phyloP scores from a whole-genome alignment of 1,139 yeast genomes.

The Geotrichum australiense region DNA sequence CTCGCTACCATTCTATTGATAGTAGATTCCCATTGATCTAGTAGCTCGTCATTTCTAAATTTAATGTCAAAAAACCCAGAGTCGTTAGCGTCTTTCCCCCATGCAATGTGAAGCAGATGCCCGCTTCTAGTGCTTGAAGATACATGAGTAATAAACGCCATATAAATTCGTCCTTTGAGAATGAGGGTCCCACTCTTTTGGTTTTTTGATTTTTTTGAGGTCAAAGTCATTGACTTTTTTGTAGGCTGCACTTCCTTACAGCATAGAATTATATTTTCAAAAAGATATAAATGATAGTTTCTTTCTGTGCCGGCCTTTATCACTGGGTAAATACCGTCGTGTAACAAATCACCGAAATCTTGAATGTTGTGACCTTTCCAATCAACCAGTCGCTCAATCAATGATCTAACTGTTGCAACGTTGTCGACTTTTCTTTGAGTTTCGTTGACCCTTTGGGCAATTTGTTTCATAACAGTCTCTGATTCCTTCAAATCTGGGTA shows the following conservation, averaged over 20 bases:
- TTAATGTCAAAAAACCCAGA: constrained; percentile 35
- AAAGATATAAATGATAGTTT: constrained; percentile 83
- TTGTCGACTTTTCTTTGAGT: constrained; percentile 92
- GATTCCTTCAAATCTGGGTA: constrained; percentile 68
- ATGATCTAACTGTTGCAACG: constrained; percentile 58
- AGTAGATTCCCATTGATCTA: constrained; percentile 34
- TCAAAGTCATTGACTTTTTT: constrained; percentile 29
- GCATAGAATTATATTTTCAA: constrained; percentile 79
- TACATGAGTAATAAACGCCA: constrained; percentile 35
- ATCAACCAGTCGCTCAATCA: constrained; percentile 68
- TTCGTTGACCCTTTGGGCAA: constrained; percentile 87
- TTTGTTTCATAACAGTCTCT: constrained; percentile 55
- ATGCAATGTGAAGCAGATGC: constrained; percentile 31
- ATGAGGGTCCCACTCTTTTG: constrained; percentile 28
- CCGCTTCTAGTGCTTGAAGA: constrained; percentile 26
- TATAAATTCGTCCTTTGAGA: constrained; percentile 38
- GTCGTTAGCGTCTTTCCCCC: constrained; percentile 35
- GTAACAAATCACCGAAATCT: constrained; percentile 78
- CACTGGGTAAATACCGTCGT: constrained; percentile 73
- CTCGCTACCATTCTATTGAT: constrained; percentile 28
- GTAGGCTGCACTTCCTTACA: constrained; percentile 45
- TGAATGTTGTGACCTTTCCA: constrained; percentile 90
- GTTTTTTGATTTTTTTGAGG: constrained; percentile 27
- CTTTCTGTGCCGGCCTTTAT: constrained; percentile 69
- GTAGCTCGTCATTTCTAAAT: constrained; percentile 33